These are phyloP conservation scores for Phytophthora pini DNA, from an alignment of 352 stramenopile genomes.

Conservation along the genomic window DNA sequence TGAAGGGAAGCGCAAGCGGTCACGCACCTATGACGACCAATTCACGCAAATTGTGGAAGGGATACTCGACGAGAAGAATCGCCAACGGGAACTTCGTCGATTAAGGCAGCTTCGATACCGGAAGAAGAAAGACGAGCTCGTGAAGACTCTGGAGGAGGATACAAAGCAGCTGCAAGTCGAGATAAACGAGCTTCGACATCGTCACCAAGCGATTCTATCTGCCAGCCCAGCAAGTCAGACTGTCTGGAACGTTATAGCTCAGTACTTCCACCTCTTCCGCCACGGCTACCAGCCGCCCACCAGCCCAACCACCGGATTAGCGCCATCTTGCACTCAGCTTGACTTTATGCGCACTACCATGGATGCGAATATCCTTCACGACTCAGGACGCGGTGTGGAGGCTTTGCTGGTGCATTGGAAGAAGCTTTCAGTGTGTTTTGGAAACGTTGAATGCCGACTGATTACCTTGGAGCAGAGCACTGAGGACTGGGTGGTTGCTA, in stretches of 20 bases:
- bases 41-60: background rate
- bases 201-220: background rate
- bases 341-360: conserved; percentile 11
- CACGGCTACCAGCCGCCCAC: background rate
- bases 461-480: background rate
- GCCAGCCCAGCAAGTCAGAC: background rate
- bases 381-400: background rate
- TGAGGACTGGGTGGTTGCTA: conserved; percentile 2
- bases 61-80: background rate
- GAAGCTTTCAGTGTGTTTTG: background rate
- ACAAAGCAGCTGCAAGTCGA: background rate
- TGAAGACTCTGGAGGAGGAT: background rate
- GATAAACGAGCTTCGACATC: conserved; percentile 5
- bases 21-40: background rate
- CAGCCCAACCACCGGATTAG: background rate
- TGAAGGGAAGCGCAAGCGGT: background rate
- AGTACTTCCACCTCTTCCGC: conserved; percentile 8
- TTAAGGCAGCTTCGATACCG: conserved; percentile 6
- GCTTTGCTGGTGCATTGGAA: conserved; percentile 5
- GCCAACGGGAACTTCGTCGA: conserved; percentile 4
- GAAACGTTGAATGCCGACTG: background rate
- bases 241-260: conserved; percentile 2
- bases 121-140: conserved; percentile 5
- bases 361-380: conserved; percentile 1
- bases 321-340: background rate